Percentiles rank a stretch among this genome's conserved stretches.
These are phyloP conservation scores for Eutrema salsugineum DNA, from an alignment of 441 rosid genomes.

Conservation along the genomic window DNA sequence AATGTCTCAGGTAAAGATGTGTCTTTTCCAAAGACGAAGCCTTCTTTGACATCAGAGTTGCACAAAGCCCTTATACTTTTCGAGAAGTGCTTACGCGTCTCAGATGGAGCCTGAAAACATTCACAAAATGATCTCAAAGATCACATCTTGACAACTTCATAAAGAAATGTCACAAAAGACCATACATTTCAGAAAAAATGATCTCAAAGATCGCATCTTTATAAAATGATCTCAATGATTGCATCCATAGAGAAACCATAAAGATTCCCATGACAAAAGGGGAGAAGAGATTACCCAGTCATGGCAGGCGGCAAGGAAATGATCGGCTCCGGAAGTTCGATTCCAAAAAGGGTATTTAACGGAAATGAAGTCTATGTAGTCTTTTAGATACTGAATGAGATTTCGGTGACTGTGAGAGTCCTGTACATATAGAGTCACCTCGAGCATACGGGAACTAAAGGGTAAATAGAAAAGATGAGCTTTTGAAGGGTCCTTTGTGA, in stretches of 20 bases:
- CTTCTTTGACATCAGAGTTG: constrained; percentile 78
- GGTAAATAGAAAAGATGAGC: constrained; percentile 93
- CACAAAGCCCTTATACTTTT: constrained; percentile 78
- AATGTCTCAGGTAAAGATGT: constrained; percentile 75
- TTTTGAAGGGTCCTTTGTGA: constrained; percentile 53
- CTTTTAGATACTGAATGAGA: constrained; percentile 53
- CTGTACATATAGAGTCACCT: constrained; percentile 54
- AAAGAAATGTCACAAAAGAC: constrained; percentile 10
- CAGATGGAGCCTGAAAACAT: constrained; percentile 62
- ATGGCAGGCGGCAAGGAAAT: constrained; percentile 93
- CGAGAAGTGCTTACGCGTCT: constrained; percentile 50
- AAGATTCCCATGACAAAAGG: not conserved
- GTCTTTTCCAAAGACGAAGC: constrained; percentile 75
- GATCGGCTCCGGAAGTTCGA: constrained; percentile 86
- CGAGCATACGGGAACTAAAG: constrained; percentile 73
- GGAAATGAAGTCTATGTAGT: constrained; percentile 51
- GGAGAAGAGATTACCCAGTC: constrained; percentile 67
- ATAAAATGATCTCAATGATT: not conserved
- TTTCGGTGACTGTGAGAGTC: constrained; percentile 61
- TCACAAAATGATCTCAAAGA: not conserved
- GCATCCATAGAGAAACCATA: not conserved
- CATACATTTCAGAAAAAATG: not conserved
- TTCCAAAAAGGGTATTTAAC: constrained; percentile 79
- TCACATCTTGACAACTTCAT: not conserved
- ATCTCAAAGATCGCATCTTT: too few relatives aligned